A percentile compares a stretch with the other conserved stretches of the same genome.
Conservation (phyloP, 768 basidiomycete genomes). For the Macrolepiota albuminosa region DNA sequence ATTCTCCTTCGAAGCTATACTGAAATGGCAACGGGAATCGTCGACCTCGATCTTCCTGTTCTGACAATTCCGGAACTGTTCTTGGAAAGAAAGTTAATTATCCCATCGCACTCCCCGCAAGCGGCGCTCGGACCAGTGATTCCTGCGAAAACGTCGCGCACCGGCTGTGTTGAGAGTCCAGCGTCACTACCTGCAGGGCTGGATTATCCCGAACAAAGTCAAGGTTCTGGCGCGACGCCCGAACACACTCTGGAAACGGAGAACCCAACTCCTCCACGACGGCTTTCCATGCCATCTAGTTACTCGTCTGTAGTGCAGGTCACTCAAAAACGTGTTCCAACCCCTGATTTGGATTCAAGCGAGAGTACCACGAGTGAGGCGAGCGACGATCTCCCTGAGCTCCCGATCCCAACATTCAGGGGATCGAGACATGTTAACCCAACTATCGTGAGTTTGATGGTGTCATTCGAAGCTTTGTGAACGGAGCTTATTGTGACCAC, state of each 20-base stretch:
- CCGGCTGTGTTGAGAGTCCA: slow-evolving; percentile 1
- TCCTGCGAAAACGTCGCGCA: slow-evolving; percentile 5
- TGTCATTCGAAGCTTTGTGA: slow-evolving; percentile 1
- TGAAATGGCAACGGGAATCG: slow-evolving; percentile 56
- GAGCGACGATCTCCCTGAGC: slow-evolving; percentile 30
- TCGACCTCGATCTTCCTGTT: slow-evolving; percentile 49
- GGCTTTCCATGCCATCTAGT: slow-evolving; percentile 22
- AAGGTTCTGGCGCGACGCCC: slow-evolving; percentile 19
- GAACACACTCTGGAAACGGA: slow-evolving; percentile 15
- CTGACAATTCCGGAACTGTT: slow-evolving; percentile 56
- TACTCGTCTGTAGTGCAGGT: slow-evolving; percentile 42
- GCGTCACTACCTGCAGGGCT: slow-evolving; percentile 4
- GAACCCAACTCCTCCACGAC: slow-evolving; percentile 3
- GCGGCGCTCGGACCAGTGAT: background rate
- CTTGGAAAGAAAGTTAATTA: slow-evolving; percentile 47
- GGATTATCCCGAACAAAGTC: slow-evolving; percentile 19
- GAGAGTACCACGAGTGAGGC: slow-evolving; percentile 43
- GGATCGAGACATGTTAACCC: slow-evolving; percentile 45
- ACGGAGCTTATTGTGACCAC: background rate
- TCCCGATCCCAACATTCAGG: slow-evolving; percentile 28
- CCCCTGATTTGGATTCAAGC: slow-evolving; percentile 36
- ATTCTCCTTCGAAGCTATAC: slow-evolving; percentile 60
- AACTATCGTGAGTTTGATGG: slow-evolving; percentile 37
- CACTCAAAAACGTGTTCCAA: slow-evolving; percentile 25
- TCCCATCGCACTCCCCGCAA: slow-evolving; percentile 14